Base-by-base conservation (phyloP, 805 yeast species). In the Wickerhamiella dianesei region DNA sequence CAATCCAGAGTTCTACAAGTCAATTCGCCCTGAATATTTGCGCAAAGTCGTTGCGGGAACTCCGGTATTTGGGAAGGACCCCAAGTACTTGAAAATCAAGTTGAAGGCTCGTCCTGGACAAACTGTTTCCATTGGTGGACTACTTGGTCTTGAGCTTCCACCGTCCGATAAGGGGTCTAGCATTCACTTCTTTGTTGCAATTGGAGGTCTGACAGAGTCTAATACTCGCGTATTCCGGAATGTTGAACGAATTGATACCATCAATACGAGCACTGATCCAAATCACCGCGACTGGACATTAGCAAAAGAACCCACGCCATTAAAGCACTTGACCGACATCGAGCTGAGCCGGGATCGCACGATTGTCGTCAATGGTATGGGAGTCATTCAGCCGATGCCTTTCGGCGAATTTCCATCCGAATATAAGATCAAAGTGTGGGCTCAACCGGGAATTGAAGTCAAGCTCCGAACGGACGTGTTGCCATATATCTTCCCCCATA, bases 41-140 rank as follows among this genome's bases (percentile, higher is more conserved):
- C 56, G 63, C 42, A 49, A 52, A 14, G 44, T 53, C 3, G 53
- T 51, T 17, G 54, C 46, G 36, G 62, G 58, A 40, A 56, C 48
- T 22, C 51, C 19, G 25, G 48, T 53, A 50, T 56, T 40, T 45
- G 49, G 45, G 37, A 54, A 51, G 32, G 44, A 49, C 46, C 58
- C 61, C 25, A 51, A 39, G 43, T 57, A 51, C 44, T 47, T 41
- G 51, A 50, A 21, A 32, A 42, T 45, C 44, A 56, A 51, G 47
- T 50, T 57, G 56, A 52, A 49, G 40, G 62, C 50, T 47, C 45
- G 47, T 49, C 51, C 57, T 41, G 65, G 65, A 45, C 68, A 48
- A 56, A 53, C 53, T 46, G 59, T 59, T 43, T 64, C 56, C 22
- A 46, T 64, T 6, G 68, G 64, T 2, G 69, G 69, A 0, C 47